These are phyloP conservation scores for Sporobolomyces phaffii DNA, from an alignment of 768 basidiomycete genomes.

Conservation along the genomic window DNA sequence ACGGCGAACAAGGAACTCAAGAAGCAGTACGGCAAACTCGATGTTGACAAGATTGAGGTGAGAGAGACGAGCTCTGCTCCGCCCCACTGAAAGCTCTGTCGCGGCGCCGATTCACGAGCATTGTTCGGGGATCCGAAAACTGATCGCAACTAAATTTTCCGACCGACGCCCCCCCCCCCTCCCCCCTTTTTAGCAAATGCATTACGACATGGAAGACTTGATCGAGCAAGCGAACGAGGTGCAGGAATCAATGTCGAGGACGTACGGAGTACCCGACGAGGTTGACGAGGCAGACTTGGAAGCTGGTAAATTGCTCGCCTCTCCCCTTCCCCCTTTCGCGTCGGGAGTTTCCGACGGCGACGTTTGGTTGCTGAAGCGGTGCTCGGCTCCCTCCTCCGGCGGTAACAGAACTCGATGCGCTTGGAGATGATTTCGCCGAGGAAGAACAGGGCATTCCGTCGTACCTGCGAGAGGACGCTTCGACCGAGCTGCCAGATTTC, in stretches of 20 bases:
- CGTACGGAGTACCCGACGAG: slow-evolving; percentile 94
- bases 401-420: slow-evolving; percentile 95
- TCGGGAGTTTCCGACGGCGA: too few species aligned
- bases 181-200: slow-evolving; percentile 62
- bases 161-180: neutral
- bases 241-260: slow-evolving; percentile 84
- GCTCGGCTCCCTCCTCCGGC: neutral
- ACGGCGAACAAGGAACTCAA: slow-evolving; percentile 90
- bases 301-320: slow-evolving; percentile 60
- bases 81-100: neutral
- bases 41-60: slow-evolving; percentile 98
- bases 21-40: slow-evolving; percentile 94
- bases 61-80: neutral
- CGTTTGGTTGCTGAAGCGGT: too few species aligned
- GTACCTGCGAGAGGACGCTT: slow-evolving; percentile 64
- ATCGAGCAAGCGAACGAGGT: slow-evolving; percentile 97
- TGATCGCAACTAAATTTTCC: slow-evolving; percentile 1
- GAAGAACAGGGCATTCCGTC: slow-evolving; percentile 84
- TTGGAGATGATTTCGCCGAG: slow-evolving; percentile 62
- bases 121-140: too few species aligned
- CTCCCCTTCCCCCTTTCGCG: too few species aligned
- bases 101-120: neutral
- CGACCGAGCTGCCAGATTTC: slow-evolving; percentile 85
- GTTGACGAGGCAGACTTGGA: slow-evolving; percentile 95
- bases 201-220: slow-evolving; percentile 96